phyloP scores from a whole-genome alignment of 768 basidiomycete species.

The Leccinum rimulosum region DNA sequence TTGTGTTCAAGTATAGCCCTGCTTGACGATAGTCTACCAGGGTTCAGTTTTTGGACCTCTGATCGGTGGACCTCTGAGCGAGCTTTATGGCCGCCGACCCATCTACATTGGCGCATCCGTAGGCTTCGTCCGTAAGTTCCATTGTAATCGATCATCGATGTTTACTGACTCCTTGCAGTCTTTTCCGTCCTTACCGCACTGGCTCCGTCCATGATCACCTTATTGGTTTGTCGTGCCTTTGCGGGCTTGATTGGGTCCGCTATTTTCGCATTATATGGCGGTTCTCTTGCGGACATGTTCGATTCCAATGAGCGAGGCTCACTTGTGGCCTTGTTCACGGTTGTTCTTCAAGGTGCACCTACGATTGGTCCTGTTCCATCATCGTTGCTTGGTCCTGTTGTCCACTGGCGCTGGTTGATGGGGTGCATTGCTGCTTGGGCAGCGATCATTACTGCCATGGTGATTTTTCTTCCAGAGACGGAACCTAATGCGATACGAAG shows the following conservation, averaged over 20 bases:
- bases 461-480: constrained; percentile 22
- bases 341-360: constrained; percentile 26
- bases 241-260: constrained; percentile 22
- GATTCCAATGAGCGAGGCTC: constrained; percentile 21
- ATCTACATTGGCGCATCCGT: constrained; percentile 21
- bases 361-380: constrained; percentile 29
- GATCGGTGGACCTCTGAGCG: constrained; percentile 23
- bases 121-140: constrained; percentile 17
- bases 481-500: constrained; percentile 18
- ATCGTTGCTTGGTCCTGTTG: constrained; percentile 17
- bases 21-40: constrained; percentile 6
- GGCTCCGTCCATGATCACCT: constrained; percentile 16
- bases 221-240: constrained; percentile 21
- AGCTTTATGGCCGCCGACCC: constrained; percentile 22
- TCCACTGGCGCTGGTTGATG: constrained; percentile 25
- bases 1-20: neutral
- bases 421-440: constrained; percentile 21
- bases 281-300: constrained; percentile 26
- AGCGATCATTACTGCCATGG: constrained; percentile 13
- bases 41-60: constrained; percentile 23
- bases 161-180: constrained; percentile 10
- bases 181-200: constrained; percentile 20
- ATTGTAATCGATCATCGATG: neutral
- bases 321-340: constrained; percentile 23
- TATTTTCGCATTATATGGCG: constrained; percentile 23